A percentile compares a stretch with the other conserved stretches of the same genome.
These are phyloP conservation scores for Phaeomoniella chlamydospora DNA, from an alignment of 2,329 filamentous ascomycete species.

Conservation along the genomic window DNA sequence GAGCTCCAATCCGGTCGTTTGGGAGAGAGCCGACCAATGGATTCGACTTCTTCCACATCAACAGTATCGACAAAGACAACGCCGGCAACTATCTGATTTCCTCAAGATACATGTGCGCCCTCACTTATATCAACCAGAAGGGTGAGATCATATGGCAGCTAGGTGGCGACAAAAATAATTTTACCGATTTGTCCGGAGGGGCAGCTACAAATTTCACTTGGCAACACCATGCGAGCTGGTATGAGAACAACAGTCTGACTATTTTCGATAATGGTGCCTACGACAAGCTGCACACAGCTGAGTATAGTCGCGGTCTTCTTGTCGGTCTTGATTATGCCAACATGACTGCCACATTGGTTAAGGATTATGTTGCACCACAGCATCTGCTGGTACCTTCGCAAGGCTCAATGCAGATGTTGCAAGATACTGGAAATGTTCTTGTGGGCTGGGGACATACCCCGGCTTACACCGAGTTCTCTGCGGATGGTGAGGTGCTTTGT, in stretches of 20 bases:
- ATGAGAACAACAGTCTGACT: slow-evolving; percentile 16
- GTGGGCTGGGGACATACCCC: slow-evolving; percentile 37
- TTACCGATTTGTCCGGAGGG: slow-evolving; percentile 24
- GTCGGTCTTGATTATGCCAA: slow-evolving; percentile 22
- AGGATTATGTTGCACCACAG: slow-evolving; percentile 23
- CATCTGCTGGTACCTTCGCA: slow-evolving; percentile 22
- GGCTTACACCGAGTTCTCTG: slow-evolving; percentile 34
- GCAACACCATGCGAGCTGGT: slow-evolving; percentile 38
- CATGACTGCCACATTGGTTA: slow-evolving; percentile 28
- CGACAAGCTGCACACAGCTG: slow-evolving; percentile 15
- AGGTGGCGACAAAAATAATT: slow-evolving; percentile 30
- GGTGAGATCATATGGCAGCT: slow-evolving; percentile 37
- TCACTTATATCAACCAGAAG: slow-evolving; percentile 26
- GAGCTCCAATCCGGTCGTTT: slow-evolving; percentile 30
- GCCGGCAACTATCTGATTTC: slow-evolving; percentile 28
- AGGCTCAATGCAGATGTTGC: slow-evolving; percentile 26
- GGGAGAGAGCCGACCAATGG: slow-evolving; percentile 29
- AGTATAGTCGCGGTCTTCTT: slow-evolving; percentile 23
- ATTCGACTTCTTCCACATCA: slow-evolving; percentile 44
- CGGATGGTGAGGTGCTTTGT: slow-evolving; percentile 21
- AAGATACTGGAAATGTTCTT: slow-evolving; percentile 25
- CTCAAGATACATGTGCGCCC: slow-evolving; percentile 22
- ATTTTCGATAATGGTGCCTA: slow-evolving; percentile 28
- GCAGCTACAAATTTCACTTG: slow-evolving; percentile 32
- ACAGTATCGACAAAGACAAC: slow-evolving; percentile 35